Evolutionary conservation across 2,329 filamentous ascomycete genomes (phyloP), one percentile per base, ranked within the genome.

Genomic region (Ascochyta pisi): DNA sequence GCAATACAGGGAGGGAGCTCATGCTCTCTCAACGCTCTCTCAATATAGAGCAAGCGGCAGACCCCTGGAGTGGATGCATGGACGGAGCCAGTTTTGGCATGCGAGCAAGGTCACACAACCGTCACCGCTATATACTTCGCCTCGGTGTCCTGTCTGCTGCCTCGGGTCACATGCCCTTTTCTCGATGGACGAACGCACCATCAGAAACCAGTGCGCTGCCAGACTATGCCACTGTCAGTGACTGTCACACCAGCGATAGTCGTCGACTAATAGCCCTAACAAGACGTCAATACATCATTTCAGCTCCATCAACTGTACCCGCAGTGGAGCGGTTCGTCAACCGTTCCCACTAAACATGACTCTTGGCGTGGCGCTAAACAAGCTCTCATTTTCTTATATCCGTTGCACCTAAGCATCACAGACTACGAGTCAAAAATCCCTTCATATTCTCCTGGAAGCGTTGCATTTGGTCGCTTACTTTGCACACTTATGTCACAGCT

Each of bases 401-500:
- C 23, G 3, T 33, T 34, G 1, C 33, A 29, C 10, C 13, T 26
- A 33, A n/a, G 12, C 50, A 33, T 42, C 15, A 34, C 37, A 19
- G 31, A 29, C 10, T 27, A 40, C 50, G 31, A 33, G 31, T 10
- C 16, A 23, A 24, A 22, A 10, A 23, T 4, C 40, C 9, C 37
- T 34, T 43, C 51, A n/a, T 40, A 16, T n/a, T 8, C 16, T 34
- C 37, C 33, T 6, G 6, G n/a, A 50, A 15, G 19, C 31, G n/a
- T 24, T 29, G n/a, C 37, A 26, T 41, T 26, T n/a, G 38, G 42
- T 24, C 38, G 47, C 53, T 47, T 35, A 43, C 38, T 46, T 43
- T 6, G 16, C 38, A 47, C 47, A 38, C 16, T 12, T 41, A 42
- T 51, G 47, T 51, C 47, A 56, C 37, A 48, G 53, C 53, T 56